Conservation (phyloP, 139 green algal genomes). For the Cymbomonas tetramitiformis region DNA sequence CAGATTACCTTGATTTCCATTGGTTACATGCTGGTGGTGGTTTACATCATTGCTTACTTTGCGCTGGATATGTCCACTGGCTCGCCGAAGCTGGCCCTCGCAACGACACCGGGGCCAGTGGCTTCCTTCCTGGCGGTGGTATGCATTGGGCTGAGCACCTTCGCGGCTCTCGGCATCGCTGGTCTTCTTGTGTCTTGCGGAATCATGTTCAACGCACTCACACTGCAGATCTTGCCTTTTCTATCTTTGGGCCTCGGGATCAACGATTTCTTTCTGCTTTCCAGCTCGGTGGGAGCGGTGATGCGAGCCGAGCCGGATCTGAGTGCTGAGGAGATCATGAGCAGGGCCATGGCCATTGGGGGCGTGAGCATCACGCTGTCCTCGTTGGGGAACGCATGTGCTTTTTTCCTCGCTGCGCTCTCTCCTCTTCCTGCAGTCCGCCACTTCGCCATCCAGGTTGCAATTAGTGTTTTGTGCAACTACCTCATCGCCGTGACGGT, state of each 20-base stretch:
- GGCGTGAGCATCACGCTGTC: not conserved
- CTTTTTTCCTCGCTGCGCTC: conserved; percentile 1
- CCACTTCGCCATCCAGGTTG: conserved; percentile 3
- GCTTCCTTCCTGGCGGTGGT: not conserved
- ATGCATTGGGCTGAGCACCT: not conserved
- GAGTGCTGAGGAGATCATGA: not conserved
- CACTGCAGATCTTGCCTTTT: conserved; percentile 15
- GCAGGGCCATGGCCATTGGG: not conserved
- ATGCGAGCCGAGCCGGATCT: too few species aligned
- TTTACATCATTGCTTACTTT: not conserved
- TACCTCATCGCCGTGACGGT: conserved; percentile 1
- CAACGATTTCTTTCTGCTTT: conserved; percentile 16
- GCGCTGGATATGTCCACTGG: not conserved
- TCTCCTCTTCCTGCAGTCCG: not conserved
- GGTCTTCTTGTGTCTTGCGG: not conserved
- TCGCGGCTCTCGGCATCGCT: not conserved
- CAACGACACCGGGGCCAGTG: not conserved
- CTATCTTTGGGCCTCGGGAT: conserved; percentile 10
- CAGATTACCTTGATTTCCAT: conserved; percentile 5
- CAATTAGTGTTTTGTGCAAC: not conserved
- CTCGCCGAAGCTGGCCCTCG: not conserved
- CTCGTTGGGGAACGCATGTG: not conserved
- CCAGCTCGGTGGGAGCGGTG: not conserved
- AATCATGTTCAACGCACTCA: conserved; percentile 9
- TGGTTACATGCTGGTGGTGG: conserved; percentile 11